These are phyloP conservation scores for Pichia norvegensis DNA, from an alignment of 1,139 yeast genomes.

Conservation along the genomic window DNA sequence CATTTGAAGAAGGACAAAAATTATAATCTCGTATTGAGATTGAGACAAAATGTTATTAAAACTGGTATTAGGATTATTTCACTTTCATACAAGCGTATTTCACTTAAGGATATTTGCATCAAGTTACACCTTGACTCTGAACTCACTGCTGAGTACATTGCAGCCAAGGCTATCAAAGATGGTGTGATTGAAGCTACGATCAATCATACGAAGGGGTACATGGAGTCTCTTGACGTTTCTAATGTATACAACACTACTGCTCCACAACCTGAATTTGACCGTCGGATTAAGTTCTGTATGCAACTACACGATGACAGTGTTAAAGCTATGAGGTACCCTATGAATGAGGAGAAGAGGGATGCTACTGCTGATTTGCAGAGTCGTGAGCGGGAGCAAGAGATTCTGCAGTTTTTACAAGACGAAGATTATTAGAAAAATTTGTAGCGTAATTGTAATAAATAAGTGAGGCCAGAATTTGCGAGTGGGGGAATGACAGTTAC, in stretches of 20 bases:
- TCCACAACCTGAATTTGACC: conserved; percentile 86
- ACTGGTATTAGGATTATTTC: conserved; percentile 95
- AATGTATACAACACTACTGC: conserved; percentile 83
- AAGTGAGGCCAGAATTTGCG: too few relatives aligned
- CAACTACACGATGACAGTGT: conserved; percentile 87
- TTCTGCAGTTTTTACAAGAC: conserved; percentile 30
- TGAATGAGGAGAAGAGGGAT: conserved; percentile 41
- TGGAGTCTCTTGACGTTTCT: conserved; percentile 81
- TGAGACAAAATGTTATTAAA: conserved; percentile 95
- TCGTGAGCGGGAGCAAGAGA: conserved; percentile 46
- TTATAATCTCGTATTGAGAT: conserved; percentile 75
- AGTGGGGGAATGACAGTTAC: too few relatives aligned
- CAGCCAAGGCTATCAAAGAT: conserved; percentile 92
- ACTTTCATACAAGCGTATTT: conserved; percentile 81
- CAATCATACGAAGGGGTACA: conserved; percentile 83
- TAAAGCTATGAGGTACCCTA: conserved; percentile 91
- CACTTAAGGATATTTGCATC: conserved; percentile 83
- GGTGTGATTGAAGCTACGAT: conserved; percentile 95
- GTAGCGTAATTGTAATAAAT: too few relatives aligned
- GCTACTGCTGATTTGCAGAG: conserved; percentile 51
- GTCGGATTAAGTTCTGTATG: conserved; percentile 88
- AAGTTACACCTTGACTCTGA: conserved; percentile 89
- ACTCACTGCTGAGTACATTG: conserved; percentile 93
- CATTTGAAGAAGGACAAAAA: conserved; percentile 70
- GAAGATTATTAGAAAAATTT: conserved; percentile 23